Base-by-base conservation (phyloP, 768 basidiomycete genomes). In the Psilocybe tampanensis region DNA sequence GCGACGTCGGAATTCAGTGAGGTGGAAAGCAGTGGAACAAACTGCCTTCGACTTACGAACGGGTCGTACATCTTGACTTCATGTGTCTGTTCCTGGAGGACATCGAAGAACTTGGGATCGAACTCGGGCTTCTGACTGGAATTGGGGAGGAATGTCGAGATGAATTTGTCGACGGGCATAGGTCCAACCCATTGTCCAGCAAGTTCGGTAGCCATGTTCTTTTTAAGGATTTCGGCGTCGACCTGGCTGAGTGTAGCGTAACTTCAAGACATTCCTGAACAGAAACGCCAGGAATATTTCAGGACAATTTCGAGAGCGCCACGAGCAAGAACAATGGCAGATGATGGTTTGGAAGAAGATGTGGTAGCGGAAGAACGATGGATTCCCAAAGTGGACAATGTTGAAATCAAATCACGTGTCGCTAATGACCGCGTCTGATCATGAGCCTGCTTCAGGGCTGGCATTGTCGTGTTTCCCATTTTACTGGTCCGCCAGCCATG, bases 61-160 rank as follows among this genome's bases (percentile, higher is more conserved):
- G 41, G 52, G 17, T 41, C n/a, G 22, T 54, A 58, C 53, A 61
- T 58, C 24, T 48, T 44, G 11, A 33, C 39, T 39, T 57, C 51
- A 15, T 15, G 24, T 2, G 22, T 36, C 7, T 24, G 43, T 6
- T 22, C 22, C 6, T 2, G 18, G 18, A 53, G n/a, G 8, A 12
- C 15, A 18, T 42, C 21, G 22, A 54, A 59, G 29, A 48, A 34
- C 11, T 36, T 13, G 2, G n/a, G 11, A 4, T 3, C 22, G 39
- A 33, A 24, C 9, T 7, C 32, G 8, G 45, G 52, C 19, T 23
- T 33, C 24, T 9, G 6, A 3, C n/a, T n/a, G n/a, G n/a, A 13
- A 15, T n/a, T 9, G 24, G 32, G 26, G 9, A 36, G 52, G 52
- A 59, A 59, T 4, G 21, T 33, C 1, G 47, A 23, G 13, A 54